These are phyloP conservation scores for Tylopilus vinaceipallidus DNA, from an alignment of 768 basidiomycete genomes.

Conservation along the genomic window DNA sequence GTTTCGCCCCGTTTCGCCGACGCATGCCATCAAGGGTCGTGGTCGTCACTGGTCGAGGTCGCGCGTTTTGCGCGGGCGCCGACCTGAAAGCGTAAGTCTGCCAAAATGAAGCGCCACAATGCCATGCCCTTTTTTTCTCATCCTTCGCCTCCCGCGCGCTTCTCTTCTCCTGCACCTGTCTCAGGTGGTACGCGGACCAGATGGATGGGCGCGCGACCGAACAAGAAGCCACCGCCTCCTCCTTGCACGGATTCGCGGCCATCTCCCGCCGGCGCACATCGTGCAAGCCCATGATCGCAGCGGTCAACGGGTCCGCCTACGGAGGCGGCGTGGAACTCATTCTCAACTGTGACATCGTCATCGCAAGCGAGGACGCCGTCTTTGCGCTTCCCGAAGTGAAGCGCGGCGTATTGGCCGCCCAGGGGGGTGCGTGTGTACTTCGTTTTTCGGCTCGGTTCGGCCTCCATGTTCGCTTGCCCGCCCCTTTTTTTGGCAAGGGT, in stretches of 20 bases:
- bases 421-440: slow-evolving; percentile 56
- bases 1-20: background rate
- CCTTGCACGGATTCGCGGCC: slow-evolving; percentile 65
- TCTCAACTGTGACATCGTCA: slow-evolving; percentile 75
- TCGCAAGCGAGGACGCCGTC: slow-evolving; percentile 62
- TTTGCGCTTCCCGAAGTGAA: slow-evolving; percentile 80
- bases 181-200: slow-evolving; percentile 61
- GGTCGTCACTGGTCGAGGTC: slow-evolving; percentile 71
- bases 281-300: slow-evolving; percentile 75
- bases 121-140: too few species aligned
- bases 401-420: slow-evolving; percentile 68
- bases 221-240: slow-evolving; percentile 38
- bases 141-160: background rate
- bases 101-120: background rate
- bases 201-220: slow-evolving; percentile 43
- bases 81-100: slow-evolving; percentile 72
- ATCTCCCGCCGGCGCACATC: slow-evolving; percentile 63
- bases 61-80: slow-evolving; percentile 76
- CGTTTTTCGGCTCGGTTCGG: background rate
- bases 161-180: background rate
- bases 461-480: too few species aligned
- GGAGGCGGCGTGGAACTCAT: slow-evolving; percentile 68
- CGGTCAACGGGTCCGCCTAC: slow-evolving; percentile 71
- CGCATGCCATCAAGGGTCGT: slow-evolving; percentile 51
- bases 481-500: background rate